A percentile compares a stretch with the other conserved stretches of the same genome.
phyloP scores from a whole-genome alignment of 2,329 filamentous ascomycete species.

The Botryotinia convoluta region DNA sequence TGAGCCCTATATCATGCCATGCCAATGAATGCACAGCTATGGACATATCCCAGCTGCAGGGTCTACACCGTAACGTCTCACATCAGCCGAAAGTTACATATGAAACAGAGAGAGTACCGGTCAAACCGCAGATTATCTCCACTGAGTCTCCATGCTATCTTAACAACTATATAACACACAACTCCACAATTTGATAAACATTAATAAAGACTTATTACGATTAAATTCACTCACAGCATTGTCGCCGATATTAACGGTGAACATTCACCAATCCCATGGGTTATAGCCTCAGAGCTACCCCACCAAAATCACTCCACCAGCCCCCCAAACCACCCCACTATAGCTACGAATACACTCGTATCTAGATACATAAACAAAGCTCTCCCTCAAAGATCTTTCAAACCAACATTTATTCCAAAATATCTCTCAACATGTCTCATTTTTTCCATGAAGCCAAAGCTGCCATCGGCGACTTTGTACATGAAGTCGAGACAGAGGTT shows the following conservation, averaged over 20 bases:
- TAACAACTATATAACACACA: not conserved
- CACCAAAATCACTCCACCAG: conserved; percentile 11
- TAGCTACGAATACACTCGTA: not conserved
- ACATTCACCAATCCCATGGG: conserved; percentile 3
- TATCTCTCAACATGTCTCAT: conserved; percentile 24
- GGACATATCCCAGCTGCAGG: conserved; percentile 6
- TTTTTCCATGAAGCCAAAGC: conserved; percentile 27
- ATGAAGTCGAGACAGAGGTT: conserved; percentile 26
- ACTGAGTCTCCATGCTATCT: not conserved
- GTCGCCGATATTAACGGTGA: conserved; percentile 1
- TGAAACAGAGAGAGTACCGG: not conserved
- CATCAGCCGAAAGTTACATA: not conserved
- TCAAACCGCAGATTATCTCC: not conserved
- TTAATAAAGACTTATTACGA: not conserved
- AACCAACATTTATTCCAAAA: not conserved
- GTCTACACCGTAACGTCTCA: conserved; percentile 12
- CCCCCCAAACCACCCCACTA: conserved; percentile 2
- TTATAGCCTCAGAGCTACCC: not conserved
- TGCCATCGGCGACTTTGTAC: conserved; percentile 25
- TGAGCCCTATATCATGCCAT: not conserved
- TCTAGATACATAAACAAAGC: conserved; percentile 11
- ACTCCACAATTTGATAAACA: not conserved
- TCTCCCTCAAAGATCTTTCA: not conserved
- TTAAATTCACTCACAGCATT: not conserved
- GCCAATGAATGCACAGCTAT: not conserved